A percentile compares a stretch with the other conserved stretches of the same genome.
Conservation (phyloP, 2,329 filamentous ascomycete genomes). For the Zopfia rhizophila region DNA sequence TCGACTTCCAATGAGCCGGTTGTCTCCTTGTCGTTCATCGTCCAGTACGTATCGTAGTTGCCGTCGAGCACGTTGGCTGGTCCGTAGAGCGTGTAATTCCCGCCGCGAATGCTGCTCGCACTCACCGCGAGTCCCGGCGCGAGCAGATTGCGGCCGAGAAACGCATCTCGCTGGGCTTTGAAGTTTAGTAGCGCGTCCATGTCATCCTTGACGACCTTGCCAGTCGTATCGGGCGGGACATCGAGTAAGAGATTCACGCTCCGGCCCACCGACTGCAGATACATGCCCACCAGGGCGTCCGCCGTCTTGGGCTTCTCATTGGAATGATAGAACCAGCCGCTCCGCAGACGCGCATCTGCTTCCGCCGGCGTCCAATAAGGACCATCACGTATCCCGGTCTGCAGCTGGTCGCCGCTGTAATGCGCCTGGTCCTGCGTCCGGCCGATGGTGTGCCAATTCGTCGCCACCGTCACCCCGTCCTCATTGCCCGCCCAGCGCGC, state of each 20-base stretch:
- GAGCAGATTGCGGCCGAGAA: slow-evolving; percentile 17
- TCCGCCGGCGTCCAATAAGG: slow-evolving; percentile 27
- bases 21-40: slow-evolving; percentile 19
- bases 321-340: slow-evolving; percentile 27
- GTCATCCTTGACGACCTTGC: slow-evolving; percentile 15
- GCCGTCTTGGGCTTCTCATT: slow-evolving; percentile 19
- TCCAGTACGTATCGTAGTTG: slow-evolving; percentile 20
- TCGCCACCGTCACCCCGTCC: slow-evolving; percentile 20
- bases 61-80: slow-evolving; percentile 22
- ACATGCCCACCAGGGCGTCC: slow-evolving; percentile 22
- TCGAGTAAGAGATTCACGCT: slow-evolving; percentile 25
- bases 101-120: slow-evolving; percentile 21
- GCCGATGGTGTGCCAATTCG: slow-evolving; percentile 29
- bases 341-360: slow-evolving; percentile 21
- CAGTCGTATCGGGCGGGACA: slow-evolving; percentile 24
- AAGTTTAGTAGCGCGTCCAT: slow-evolving; percentile 14
- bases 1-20: slow-evolving; percentile 17
- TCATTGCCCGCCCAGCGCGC: slow-evolving; percentile 29
- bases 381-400: slow-evolving; percentile 24
- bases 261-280: slow-evolving; percentile 19
- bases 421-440: slow-evolving; percentile 23
- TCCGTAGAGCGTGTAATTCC: slow-evolving; percentile 6
- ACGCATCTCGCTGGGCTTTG: slow-evolving; percentile 18
- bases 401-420: slow-evolving; percentile 17
- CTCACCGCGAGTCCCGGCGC: background rate